Evolutionary conservation across 208 protist species (phyloP).

Genomic region (Hexamita inflata): DNA sequence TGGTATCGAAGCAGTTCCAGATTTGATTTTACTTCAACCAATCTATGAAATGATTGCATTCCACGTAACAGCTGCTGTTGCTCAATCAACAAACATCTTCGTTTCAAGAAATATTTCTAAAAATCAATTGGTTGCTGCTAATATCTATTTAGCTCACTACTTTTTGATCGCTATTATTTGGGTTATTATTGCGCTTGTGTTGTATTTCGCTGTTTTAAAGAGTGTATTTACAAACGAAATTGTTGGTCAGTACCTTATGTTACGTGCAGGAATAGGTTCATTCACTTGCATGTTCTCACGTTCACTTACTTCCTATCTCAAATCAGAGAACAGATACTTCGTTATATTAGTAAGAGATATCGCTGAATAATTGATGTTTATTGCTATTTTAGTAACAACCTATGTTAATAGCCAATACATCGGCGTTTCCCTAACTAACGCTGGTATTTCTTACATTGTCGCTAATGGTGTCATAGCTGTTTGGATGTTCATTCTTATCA

Average conservation of each 20-base stretch:
- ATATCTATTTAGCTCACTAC: neutral
- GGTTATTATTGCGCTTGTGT: neutral
- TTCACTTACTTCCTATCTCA: neutral
- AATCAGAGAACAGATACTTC: neutral
- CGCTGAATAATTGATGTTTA: neutral
- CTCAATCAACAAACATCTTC: neutral
- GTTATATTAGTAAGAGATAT: neutral
- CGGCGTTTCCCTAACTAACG: neutral
- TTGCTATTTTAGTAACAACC: neutral
- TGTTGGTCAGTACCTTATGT: neutral
- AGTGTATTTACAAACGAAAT: neutral
- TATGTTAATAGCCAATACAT: neutral
- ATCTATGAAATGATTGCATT: neutral
- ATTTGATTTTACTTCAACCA: neutral
- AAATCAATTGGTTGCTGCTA: neutral
- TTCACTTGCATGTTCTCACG: neutral
- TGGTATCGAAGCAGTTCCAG: neutral
- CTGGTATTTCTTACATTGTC: neutral
- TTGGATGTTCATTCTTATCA: neutral
- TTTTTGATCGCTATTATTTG: neutral
- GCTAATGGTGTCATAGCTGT: neutral
- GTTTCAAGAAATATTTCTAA: neutral
- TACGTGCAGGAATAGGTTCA: neutral
- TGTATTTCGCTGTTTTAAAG: neutral
- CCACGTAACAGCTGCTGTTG: neutral